Conservation (phyloP, 225 moss, liverwort and hornwort species). For the Marchantia polymorpha region DNA sequence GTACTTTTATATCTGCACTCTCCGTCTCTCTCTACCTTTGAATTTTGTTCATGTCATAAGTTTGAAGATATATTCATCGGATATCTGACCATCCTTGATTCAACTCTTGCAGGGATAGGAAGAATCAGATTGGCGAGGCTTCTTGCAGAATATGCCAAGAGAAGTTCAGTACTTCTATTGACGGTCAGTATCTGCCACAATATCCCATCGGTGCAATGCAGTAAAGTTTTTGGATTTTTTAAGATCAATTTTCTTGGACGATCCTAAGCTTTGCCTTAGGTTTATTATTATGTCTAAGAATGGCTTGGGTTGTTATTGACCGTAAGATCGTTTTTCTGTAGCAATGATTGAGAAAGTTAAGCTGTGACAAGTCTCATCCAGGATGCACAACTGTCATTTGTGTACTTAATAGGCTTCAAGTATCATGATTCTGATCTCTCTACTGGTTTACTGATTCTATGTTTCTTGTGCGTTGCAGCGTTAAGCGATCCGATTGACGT, state of each 20-base stretch:
- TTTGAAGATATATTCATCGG: too few relatives aligned
- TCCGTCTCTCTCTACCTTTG: too few relatives aligned
- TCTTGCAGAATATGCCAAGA: slow-evolving; percentile 71
- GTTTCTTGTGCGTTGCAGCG: slow-evolving; percentile 38
- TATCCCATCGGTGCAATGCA: not conserved
- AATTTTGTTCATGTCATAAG: too few relatives aligned
- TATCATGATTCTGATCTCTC: not conserved
- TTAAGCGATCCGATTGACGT: slow-evolving; percentile 83
- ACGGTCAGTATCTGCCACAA: slow-evolving; percentile 46
- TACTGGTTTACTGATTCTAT: not conserved
- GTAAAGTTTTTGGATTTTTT: not conserved
- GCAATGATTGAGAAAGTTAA: too few relatives aligned
- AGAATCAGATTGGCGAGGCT: slow-evolving; percentile 67
- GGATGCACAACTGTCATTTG: too few relatives aligned
- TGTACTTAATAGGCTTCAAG: too few relatives aligned
- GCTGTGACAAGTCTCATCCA: too few relatives aligned
- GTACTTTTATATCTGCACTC: too few relatives aligned
- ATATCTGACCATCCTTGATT: too few relatives aligned
- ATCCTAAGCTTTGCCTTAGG: not conserved
- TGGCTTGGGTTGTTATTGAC: not conserved
- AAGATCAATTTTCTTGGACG: not conserved
- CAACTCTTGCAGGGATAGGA: slow-evolving; percentile 53
- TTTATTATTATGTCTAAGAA: not conserved
- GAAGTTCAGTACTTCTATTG: slow-evolving; percentile 76
- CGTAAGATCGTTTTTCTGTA: too few relatives aligned